Base-by-base conservation (phyloP, 2,329 filamentous ascomycete species). In the Fusarium sp. region DNA sequence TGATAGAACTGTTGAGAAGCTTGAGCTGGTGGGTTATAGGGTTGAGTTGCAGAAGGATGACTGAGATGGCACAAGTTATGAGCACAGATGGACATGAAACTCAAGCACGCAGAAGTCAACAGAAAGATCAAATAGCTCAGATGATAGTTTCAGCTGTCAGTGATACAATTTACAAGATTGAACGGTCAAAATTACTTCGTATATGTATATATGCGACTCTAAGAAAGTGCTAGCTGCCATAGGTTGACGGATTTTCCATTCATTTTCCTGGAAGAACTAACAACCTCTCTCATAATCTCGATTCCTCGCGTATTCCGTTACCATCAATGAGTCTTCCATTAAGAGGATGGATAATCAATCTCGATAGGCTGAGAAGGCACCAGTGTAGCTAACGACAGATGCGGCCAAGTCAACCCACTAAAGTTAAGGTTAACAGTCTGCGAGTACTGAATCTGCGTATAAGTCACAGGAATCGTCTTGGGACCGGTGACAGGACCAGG, bases 11-110 rank as follows among this genome's bases (percentile, higher is more conserved):
- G 62, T 16, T 38, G 31, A 35, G 12, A 38, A 42, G 7, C 35
- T 72, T 3, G 69, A 69, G 10, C 69, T 72, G 29, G 64, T 60
- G 2, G 55, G 69, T 2, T 72, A 72, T 15, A 51, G 55, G 2
- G 63, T 69, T 15, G 23, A 45, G 4, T 5, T 72, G 14, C 33
- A 29, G 7, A 61, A 42, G 19, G 35, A 64, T 7, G 18, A 33
- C 1, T 65, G 41, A 65, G 18, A 10, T 7, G 10, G 3, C 2
- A 15, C 7, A 8, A 21, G 12, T 6, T 12, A 25, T 6, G 3
- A 21, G 3, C 14, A 25, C 1, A 21, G 18, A 4, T 8, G 3
- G 12, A 0, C 3, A 25, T 16, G 18, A 16, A 10, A 14, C 10
- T 29, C 2, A 10, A 5, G 4, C 31, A 15, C 1, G 21, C 19